Evolutionary conservation across 164 flowering plant species (phyloP).

Genomic region (grape (Vitis vinifera)): DNA sequence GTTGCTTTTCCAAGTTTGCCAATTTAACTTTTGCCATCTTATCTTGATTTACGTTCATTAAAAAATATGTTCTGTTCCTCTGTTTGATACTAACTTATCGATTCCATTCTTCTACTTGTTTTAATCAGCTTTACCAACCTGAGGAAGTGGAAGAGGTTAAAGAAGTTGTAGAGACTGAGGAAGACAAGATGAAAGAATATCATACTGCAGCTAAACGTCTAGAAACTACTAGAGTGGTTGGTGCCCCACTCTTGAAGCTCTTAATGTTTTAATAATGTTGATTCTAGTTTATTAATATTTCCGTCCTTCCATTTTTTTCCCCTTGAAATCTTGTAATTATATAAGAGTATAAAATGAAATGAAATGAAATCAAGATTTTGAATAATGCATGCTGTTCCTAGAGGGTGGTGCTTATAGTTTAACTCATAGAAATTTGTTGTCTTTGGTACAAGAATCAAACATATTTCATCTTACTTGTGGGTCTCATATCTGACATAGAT

Average conservation of each 20-base stretch:
- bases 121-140: slow-evolving; percentile 63
- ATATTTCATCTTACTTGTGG: background rate
- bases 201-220: slow-evolving; percentile 78
- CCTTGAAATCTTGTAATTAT: too few relatives aligned
- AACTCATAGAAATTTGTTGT: too few relatives aligned
- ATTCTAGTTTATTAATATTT: background rate
- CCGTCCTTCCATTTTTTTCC: background rate
- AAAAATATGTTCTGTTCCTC: background rate
- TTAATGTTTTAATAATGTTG: background rate
- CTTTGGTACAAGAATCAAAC: too few relatives aligned
- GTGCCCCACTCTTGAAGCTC: slow-evolving; percentile 17
- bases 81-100: background rate
- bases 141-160: slow-evolving; percentile 69
- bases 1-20: background rate
- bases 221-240: slow-evolving; percentile 59
- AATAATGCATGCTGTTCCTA: background rate
- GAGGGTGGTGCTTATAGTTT: too few relatives aligned
- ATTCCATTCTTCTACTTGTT: slow-evolving; percentile 1
- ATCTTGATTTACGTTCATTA: background rate
- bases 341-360: too few relatives aligned
- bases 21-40: background rate
- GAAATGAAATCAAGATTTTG: too few relatives aligned
- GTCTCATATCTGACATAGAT: background rate
- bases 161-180: slow-evolving; percentile 49
- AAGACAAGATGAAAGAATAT: slow-evolving; percentile 72